Evolutionary conservation across 2,329 filamentous ascomycete genomes (phyloP), one percentile per base, ranked within the genome.

Genomic region (Neofusicoccum parvum): DNA sequence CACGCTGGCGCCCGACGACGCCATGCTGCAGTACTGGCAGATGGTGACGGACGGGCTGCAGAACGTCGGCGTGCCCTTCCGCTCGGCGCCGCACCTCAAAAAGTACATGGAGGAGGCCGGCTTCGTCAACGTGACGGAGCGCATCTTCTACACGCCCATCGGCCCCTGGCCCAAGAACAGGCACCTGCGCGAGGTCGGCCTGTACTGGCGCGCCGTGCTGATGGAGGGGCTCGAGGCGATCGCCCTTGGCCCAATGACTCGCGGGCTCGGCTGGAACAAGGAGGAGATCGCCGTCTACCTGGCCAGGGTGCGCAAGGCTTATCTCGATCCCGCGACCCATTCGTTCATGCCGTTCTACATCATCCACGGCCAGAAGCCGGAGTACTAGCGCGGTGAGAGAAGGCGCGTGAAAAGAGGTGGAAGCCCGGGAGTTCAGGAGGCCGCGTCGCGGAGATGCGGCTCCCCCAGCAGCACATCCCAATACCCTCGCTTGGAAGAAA

Each of bases 301-400:
- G 3, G 67, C 65, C 3, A 39, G 36, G 12, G 63, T 65, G 43
- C 34, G 67, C 15, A 67, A 68, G 53, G 64, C 67, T 3, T 68
- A 68, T 45, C 12, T 66, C 20, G 65, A 67, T 3, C 66, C 65
- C 12, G 36, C 81, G 51, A 83, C 81, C 7, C 69, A 79, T 82
- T 69, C 76, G 80, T 86, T 85, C 68, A 87, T 87, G 85, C 84
- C 84, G 9, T 76, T 86, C 68, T 81, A 85, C 70, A 79, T 86
- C 60, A 76, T 86, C 12, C 86, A 84, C 69, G 85, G 80, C 15
- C 85, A 87, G 72, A 86, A 82, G 72, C 83, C 85, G 17, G 63
- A 65, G 53, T 60, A 12, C 37, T 5, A 3, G 32, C 3, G 11
- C 5, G 5, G 43, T 9, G 15, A 15, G n/a, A 37, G 41, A 45